phyloP scores from a whole-genome alignment of 2,329 filamentous ascomycete species.

The Cordyceps cicadae region DNA sequence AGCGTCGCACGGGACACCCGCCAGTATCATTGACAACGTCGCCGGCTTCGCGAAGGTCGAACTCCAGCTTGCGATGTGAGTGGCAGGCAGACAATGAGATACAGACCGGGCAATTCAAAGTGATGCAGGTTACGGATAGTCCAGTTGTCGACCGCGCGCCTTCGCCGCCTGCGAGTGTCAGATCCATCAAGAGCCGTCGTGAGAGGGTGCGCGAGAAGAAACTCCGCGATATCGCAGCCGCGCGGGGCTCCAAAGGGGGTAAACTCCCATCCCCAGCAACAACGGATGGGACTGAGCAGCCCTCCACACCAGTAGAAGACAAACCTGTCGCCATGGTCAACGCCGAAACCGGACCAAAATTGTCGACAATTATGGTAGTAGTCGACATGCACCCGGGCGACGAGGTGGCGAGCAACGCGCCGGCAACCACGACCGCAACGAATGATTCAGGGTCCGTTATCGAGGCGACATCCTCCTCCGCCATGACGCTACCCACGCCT shows the following conservation, averaged over 20 bases:
- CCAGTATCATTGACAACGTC: slow-evolving; percentile 9
- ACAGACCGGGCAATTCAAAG: neutral
- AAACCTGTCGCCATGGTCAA: slow-evolving; percentile 14
- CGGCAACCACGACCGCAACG: neutral
- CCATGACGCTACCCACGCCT: slow-evolving; percentile 18
- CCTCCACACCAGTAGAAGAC: neutral
- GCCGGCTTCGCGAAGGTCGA: neutral
- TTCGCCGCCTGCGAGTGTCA: slow-evolving; percentile 15
- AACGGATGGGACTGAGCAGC: neutral
- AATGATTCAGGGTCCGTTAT: neutral
- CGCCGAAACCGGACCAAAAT: slow-evolving; percentile 17
- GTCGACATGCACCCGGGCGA: slow-evolving; percentile 24
- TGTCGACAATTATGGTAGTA: slow-evolving; percentile 33
- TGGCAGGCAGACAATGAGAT: neutral
- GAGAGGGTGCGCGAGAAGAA: slow-evolving; percentile 34
- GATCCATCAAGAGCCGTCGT: slow-evolving; percentile 23
- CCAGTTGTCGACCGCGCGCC: slow-evolving; percentile 15
- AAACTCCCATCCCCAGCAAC: neutral
- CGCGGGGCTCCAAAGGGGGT: slow-evolving; percentile 12
- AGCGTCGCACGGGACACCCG: neutral
- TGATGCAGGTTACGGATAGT: slow-evolving; percentile 14
- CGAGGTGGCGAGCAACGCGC: neutral
- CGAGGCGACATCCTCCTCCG: slow-evolving; percentile 3
- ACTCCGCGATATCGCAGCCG: slow-evolving; percentile 31
- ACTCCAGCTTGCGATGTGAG: neutral